Conservation (phyloP, 1,284 basidiomycete genomes). For the Ceratobasidium sp. region DNA sequence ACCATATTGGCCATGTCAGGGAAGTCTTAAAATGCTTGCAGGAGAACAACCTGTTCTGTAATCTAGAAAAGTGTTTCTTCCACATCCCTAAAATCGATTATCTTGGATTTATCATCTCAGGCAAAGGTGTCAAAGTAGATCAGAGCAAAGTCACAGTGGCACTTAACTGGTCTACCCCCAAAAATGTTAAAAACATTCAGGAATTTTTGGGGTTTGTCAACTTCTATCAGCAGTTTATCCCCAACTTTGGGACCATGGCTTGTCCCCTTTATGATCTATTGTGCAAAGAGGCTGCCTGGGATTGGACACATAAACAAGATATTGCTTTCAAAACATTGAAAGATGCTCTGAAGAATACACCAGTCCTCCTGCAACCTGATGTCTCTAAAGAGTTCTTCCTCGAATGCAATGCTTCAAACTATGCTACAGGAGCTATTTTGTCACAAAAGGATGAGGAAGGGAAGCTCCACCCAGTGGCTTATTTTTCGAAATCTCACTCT, state of each 20-base stretch:
- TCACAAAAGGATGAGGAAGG: conserved; percentile 10
- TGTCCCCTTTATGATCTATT: conserved; percentile 45
- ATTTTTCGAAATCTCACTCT: neutral
- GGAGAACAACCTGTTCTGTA: conserved; percentile 42
- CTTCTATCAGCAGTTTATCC: conserved; percentile 51
- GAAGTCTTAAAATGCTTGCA: conserved; percentile 39
- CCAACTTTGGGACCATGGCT: conserved; percentile 46
- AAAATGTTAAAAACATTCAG: conserved; percentile 3
- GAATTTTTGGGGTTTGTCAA: conserved; percentile 22
- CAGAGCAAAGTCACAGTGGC: conserved; percentile 3
- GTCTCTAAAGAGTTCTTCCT: conserved; percentile 2
- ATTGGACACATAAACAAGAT: neutral
- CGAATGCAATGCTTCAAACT: conserved; percentile 28
- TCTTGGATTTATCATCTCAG: conserved; percentile 39
- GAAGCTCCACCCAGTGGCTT: conserved; percentile 22
- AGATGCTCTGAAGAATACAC: neutral
- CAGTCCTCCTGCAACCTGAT: conserved; percentile 1
- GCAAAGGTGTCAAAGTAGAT: conserved; percentile 5
- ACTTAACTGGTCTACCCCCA: conserved; percentile 7
- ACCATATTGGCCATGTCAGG: conserved; percentile 23
- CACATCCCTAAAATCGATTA: conserved; percentile 47
- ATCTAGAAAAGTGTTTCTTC: conserved; percentile 48
- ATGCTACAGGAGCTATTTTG: conserved; percentile 15
- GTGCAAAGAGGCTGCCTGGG: neutral
- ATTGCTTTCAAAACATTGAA: neutral